Evolutionary conservation across 345 rosid genomes (phyloP).

Genomic region (Linum lewisii): DNA sequence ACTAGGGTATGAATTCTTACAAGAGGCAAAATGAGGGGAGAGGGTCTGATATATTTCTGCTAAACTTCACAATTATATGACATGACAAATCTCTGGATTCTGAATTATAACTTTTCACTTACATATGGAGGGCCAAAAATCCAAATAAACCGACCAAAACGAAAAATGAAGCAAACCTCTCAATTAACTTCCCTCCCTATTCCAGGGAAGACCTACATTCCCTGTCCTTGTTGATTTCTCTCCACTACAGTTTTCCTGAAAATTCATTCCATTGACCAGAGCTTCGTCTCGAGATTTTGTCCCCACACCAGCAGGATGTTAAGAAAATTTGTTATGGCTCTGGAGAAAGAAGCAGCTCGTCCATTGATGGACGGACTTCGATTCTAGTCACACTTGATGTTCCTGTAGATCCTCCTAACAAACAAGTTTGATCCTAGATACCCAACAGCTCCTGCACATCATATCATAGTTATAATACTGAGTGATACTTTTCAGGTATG

Average conservation of each 20-base stretch:
- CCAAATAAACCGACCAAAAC: slow-evolving; percentile 20
- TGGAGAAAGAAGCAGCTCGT: not conserved
- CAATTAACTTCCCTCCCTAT: slow-evolving; percentile 17
- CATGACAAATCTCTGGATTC: slow-evolving; percentile 41
- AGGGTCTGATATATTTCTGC: slow-evolving; percentile 19
- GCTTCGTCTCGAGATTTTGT: slow-evolving; percentile 21
- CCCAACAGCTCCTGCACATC: slow-evolving; percentile 81
- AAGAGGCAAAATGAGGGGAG: slow-evolving; percentile 4
- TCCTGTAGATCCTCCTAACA: slow-evolving; percentile 92
- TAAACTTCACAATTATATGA: slow-evolving; percentile 24
- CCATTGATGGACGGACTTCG: not conserved
- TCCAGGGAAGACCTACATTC: slow-evolving; percentile 23
- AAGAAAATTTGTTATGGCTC: not conserved
- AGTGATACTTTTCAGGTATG: too few relatives aligned
- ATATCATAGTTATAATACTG: not conserved
- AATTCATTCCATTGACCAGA: slow-evolving; percentile 16
- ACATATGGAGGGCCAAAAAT: slow-evolving; percentile 28
- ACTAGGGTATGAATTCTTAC: not conserved
- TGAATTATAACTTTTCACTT: slow-evolving; percentile 32
- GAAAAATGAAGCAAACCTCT: not conserved
- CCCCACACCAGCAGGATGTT: not conserved
- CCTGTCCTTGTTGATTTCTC: slow-evolving; percentile 11
- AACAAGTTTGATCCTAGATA: slow-evolving; percentile 85
- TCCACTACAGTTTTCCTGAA: not conserved
- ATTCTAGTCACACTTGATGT: slow-evolving; percentile 82